Base-by-base conservation (phyloP, 768 basidiomycete genomes). In the Hortiboletus flavorubellus region DNA sequence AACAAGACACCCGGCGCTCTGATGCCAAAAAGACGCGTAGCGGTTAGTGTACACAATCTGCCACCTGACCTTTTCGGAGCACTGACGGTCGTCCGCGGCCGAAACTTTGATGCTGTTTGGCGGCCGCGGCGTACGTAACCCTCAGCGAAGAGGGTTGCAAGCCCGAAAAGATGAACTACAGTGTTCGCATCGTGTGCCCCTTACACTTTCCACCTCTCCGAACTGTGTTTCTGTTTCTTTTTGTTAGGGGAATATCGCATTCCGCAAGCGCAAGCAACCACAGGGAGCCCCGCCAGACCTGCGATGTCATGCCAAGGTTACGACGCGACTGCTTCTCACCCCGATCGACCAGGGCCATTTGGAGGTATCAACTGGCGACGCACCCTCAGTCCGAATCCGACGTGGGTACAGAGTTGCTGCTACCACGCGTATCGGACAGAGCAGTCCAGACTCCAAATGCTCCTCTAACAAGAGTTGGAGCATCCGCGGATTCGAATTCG, bases 231-330 rank as follows among this genome's bases (percentile, higher is more conserved):
- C 2, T 9, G 2, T 16, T 29, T 21, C 0, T 7, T 14, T 30
- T n/a, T 16, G 8, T 23, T 21, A 60, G 69, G 66, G 68, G 63
- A 71, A 56, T 53, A 59, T 44, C 69, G 70, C 15, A 60, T 72
- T 34, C 21, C 60, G 12, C 63, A 67, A 41, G 68, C 61, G 1
- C 64, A 66, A 12, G 48, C 51, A 33, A 50, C 47, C 10, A 53
- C 45, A 12, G 51, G 62, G 8, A 65, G 62, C 21, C 55, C 65
- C 0, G 51, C 35, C 15, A 62, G 37, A 55, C 69, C 68, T 10
- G 35, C 45, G 4, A 60, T 52, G 34, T 53, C 54, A 9, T 33
- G 29, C 8, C 42, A 41, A 12, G 23, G 30, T 18, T n/a, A 38
- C 7, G 21, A 35, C 39, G 8, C 15, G 29, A 14, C 41, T 6